Base-by-base conservation (phyloP, 768 basidiomycete species). In the Russula lepida region DNA sequence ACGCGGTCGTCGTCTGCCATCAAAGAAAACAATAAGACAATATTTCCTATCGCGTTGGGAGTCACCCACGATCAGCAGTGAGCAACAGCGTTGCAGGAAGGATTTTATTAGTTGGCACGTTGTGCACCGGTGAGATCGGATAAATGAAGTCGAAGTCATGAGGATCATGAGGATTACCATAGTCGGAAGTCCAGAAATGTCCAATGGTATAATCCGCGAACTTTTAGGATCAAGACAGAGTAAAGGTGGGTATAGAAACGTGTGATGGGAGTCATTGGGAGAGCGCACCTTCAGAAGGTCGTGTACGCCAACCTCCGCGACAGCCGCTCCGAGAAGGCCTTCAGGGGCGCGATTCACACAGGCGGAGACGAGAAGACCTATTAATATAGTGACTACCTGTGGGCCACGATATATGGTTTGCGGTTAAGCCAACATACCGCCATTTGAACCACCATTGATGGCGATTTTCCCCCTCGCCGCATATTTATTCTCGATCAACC, bases 91-190 rank as follows among this genome's bases (percentile, higher is more conserved):
- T 76, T 0, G 91, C 83, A 1, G 91, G 91, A 47, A 88, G 74
- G 6, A 76, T 72, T 70, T 77, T 82, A 66, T 80, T 74, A 49
- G 74, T 75, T 44, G 84, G 79, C n/a, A 92, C 77, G 65, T 88
- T 92, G 71, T 93, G 90, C 30, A 93, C 67, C 0, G 91, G 90
- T 11, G 90, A 92, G 60, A 88, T 80, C 2, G 84, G 85, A 69
- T 82, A 78, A 65, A 92, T 89, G 74, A 88, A 92, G 74, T 93
- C 91, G 67, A 93, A 93, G 65, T 89, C 89, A 13, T 84, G 75
- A 3, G 89, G 78, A 60, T 84, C 77, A 67, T 88, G 82, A 3
- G 90, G 85, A 68, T 88, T 74, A 19, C 90, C 90, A 59, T 86
- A 92, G 71, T 92, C 91, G 27, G 84, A 79, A 2, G 79, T 83